Evolutionary conservation across 1,284 basidiomycete genomes (phyloP), one percentile per base, ranked within the genome.

Genomic region (Anthracocystis panici-leucophaei): DNA sequence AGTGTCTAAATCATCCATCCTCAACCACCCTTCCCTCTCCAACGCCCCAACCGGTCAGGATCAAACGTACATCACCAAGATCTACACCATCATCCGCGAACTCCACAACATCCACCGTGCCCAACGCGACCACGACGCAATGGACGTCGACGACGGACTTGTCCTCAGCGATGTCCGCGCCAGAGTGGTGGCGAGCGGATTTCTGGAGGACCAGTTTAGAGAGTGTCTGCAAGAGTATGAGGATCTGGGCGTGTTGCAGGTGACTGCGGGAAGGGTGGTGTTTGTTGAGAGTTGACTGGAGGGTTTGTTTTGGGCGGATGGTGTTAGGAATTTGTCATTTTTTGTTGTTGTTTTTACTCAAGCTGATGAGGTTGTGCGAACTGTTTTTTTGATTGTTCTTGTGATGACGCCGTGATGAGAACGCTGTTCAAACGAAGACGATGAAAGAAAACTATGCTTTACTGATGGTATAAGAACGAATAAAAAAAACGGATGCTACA

Each of bases 1-100:
- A 75, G 94, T 93, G 72, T 94, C 92, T 87, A 99, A 99, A 86
- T 92, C 93, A 78, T 93, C 91, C 79, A 87, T 99, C 77, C 74
- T 81, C 50, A 60, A 77, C 35, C 67, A 77, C 33, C 46, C 62
- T 10, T 65, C 66, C 4, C 29, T 69, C 16, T 46, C 64, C 1
- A 45, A 41, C 1, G 59, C 29, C 27, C 46, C 61, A 0, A 44
- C 52, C 3, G 60, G 50, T 12, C 53, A 62, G 12, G 82, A 85
- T 54, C 64, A 77, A 21, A 76, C 66, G 9, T 61, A 64, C 46
- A 74, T 81, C 11, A 61, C 54, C n/a, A 83, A 84, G 52, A 84
- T 85, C 63, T 85, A 80, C 67, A 57, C 78, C 20, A 74, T 85
- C 65, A 75, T 85, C n/a, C 64, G 78, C n/a, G 83, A 85, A 14